Conservation (phyloP, 768 basidiomycete genomes). For the Boletus vermiculosoides region DNA sequence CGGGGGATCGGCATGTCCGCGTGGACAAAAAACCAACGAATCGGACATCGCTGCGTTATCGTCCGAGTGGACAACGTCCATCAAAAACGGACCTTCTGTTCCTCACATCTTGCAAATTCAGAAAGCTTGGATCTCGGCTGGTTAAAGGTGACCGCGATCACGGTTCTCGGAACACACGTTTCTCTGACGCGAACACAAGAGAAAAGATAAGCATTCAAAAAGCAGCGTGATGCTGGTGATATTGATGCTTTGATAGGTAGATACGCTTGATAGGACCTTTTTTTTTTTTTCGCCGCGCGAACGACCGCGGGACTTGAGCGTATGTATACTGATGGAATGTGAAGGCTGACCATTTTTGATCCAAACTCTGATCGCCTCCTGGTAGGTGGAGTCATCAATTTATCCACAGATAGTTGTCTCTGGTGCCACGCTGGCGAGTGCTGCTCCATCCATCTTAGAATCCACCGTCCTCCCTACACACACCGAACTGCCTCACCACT, state of each 20-base stretch:
- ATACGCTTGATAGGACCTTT: background rate
- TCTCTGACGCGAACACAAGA: background rate
- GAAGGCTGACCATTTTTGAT: background rate
- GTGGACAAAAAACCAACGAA: background rate
- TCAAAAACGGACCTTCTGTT: background rate
- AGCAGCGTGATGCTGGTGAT: constrained; percentile 2
- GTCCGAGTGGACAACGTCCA: background rate
- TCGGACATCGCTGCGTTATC: background rate
- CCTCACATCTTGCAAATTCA: background rate
- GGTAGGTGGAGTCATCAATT: too few species aligned
- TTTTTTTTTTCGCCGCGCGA: background rate
- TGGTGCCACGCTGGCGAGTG: background rate
- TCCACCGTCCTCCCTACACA: background rate
- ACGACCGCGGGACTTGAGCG: background rate
- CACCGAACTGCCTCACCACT: too few species aligned
- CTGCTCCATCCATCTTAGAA: background rate
- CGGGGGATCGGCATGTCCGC: background rate
- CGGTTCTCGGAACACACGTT: background rate
- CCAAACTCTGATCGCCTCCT: background rate
- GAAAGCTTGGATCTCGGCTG: background rate
- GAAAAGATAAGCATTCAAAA: background rate
- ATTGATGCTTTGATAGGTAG: background rate
- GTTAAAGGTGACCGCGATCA: background rate
- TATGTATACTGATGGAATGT: background rate
- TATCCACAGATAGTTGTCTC: background rate